A percentile compares a stretch with the other conserved stretches of the same genome.
These are phyloP conservation scores for Nakaseomyces glabratus DNA, from an alignment of 1,139 yeast genomes.

Conservation along the genomic window DNA sequence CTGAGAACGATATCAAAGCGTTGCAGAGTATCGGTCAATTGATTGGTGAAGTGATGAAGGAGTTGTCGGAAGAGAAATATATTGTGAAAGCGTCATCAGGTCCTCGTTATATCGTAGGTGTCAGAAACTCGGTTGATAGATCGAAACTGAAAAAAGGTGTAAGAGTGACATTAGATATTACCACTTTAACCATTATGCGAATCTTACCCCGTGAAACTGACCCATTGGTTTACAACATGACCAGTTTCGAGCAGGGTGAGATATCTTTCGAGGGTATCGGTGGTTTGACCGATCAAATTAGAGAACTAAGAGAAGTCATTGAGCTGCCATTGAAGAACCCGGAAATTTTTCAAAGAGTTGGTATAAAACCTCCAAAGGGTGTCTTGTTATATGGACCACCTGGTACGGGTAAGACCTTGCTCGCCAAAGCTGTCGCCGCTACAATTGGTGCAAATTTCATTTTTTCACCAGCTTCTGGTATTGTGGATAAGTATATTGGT, in stretches of 20 bases:
- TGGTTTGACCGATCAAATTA: slow-evolving; percentile 90
- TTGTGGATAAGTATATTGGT: slow-evolving; percentile 97
- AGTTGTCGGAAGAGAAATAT: slow-evolving; percentile 86
- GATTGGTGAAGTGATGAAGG: slow-evolving; percentile 95
- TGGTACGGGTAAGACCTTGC: slow-evolving; percentile 92
- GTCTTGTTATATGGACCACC: slow-evolving; percentile 98
- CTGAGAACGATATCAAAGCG: slow-evolving; percentile 95
- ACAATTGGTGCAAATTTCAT: slow-evolving; percentile 97
- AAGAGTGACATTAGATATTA: slow-evolving; percentile 94
- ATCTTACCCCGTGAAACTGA: slow-evolving; percentile 96
- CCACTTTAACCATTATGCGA: slow-evolving; percentile 96
- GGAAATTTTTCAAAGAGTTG: slow-evolving; percentile 89
- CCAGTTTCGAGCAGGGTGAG: slow-evolving; percentile 94
- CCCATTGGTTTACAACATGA: slow-evolving; percentile 97
- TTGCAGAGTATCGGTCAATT: slow-evolving; percentile 96
- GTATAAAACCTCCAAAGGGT: slow-evolving; percentile 97
- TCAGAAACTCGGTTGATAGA: slow-evolving; percentile 85
- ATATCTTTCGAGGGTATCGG: slow-evolving; percentile 93
- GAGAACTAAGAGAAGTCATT: slow-evolving; percentile 95
- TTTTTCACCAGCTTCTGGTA: slow-evolving; percentile 95
- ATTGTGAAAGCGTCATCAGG: slow-evolving; percentile 97
- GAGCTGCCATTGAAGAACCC: slow-evolving; percentile 97
- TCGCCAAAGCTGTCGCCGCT: slow-evolving; percentile 98
- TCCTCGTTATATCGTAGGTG: slow-evolving; percentile 96
- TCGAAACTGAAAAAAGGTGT: slow-evolving; percentile 84